These are phyloP conservation scores for Lachnellula occidentalis DNA, from an alignment of 2,329 filamentous ascomycete species.

Conservation along the genomic window DNA sequence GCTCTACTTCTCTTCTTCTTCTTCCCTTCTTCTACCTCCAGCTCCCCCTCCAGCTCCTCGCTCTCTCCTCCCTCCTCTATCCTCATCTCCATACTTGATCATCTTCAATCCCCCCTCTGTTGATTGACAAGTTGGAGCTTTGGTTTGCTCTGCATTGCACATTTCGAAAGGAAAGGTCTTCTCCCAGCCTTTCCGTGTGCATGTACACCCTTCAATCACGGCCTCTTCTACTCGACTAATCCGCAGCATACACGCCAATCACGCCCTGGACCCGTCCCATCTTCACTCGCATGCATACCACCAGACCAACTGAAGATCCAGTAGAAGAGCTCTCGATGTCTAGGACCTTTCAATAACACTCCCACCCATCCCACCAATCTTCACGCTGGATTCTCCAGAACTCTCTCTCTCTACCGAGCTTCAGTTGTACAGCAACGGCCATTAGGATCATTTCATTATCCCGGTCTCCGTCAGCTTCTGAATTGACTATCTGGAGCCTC, in stretches of 20 bases:
- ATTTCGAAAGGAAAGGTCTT: slow-evolving; percentile 19
- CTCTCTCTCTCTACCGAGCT: neutral
- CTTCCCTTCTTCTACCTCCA: slow-evolving; percentile 4
- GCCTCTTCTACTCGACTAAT: slow-evolving; percentile 6
- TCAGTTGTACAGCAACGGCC: slow-evolving; percentile 1
- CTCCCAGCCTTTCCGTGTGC: slow-evolving; percentile 24
- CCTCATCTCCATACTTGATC: slow-evolving; percentile 9
- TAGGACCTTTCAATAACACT: slow-evolving; percentile 17
- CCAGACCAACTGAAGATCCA: slow-evolving; percentile 1
- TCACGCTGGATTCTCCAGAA: slow-evolving; percentile 2
- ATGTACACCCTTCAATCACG: slow-evolving; percentile 8
- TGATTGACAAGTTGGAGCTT: slow-evolving; percentile 7
- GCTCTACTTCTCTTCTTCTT: slow-evolving; percentile 2
- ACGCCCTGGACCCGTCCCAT: neutral
- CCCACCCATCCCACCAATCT: slow-evolving; percentile 6
- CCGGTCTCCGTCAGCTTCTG: slow-evolving; percentile 1
- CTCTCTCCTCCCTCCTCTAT: slow-evolving; percentile 7
- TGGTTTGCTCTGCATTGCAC: slow-evolving; percentile 1
- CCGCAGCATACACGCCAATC: slow-evolving; percentile 7
- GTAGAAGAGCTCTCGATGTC: slow-evolving; percentile 20
- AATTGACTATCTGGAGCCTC: slow-evolving; percentile 6
- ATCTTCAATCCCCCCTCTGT: slow-evolving; percentile 8
- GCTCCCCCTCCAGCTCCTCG: neutral
- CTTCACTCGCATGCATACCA: slow-evolving; percentile 10
- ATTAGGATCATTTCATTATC: slow-evolving; percentile 1